A percentile compares a stretch with the other conserved stretches of the same genome.
Evolutionary conservation across 2,329 filamentous ascomycete genomes (phyloP).

Genomic region (Colletotrichum lupini): DNA sequence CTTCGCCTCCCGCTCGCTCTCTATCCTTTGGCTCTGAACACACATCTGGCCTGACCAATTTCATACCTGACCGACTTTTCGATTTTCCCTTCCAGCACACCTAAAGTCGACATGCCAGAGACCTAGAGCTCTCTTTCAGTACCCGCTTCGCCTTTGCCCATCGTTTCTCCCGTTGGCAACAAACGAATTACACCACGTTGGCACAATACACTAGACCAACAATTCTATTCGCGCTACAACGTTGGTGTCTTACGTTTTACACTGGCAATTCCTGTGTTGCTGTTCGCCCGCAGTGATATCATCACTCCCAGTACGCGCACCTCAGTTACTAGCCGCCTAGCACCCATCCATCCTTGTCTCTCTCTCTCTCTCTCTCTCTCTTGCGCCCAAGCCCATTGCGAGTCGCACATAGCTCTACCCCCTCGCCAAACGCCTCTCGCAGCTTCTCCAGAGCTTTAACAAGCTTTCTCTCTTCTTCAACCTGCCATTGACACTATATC

Average conservation of each 20-base stretch:
- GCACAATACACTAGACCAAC: neutral
- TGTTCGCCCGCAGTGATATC: conserved; percentile 26
- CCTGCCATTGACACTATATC: neutral
- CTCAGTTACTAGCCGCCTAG: neutral
- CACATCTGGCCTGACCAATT: neutral
- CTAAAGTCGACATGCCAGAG: neutral
- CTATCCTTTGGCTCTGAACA: neutral
- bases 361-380: neutral
- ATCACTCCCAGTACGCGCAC: conserved; percentile 5
- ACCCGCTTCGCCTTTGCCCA: neutral
- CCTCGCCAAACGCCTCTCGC: neutral
- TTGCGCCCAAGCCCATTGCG: conserved; percentile 1
- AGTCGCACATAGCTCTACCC: neutral
- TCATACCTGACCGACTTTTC: conserved; percentile 30
- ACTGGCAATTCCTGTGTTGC: neutral
- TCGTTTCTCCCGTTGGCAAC: neutral
- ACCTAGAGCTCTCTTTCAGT: neutral
- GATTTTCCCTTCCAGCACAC: neutral
- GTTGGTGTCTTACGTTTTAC: neutral
- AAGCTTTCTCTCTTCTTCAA: neutral
- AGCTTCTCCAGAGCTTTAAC: neutral
- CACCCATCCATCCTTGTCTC: neutral
- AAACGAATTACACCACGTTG: neutral
- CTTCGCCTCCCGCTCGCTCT: neutral
- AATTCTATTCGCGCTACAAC: neutral